phyloP scores from a whole-genome alignment of 2,329 filamentous ascomycete genomes.

The Fusarium sp. region DNA sequence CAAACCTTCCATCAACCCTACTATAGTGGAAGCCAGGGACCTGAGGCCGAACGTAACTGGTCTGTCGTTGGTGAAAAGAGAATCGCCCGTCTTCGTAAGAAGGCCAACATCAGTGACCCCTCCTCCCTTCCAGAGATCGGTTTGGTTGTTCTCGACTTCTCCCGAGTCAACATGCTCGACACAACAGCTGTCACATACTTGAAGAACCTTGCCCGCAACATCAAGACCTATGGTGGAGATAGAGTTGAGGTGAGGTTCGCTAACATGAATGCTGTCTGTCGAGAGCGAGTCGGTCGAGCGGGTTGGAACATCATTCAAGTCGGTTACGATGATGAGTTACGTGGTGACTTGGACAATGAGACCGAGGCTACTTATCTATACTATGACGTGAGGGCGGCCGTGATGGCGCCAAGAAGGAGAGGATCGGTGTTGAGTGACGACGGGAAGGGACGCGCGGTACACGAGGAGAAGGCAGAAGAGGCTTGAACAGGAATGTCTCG shows the following conservation, averaged over 20 bases:
- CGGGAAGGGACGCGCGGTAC: constrained; percentile 19
- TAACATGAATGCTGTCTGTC: constrained; percentile 57
- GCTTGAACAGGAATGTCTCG: background rate
- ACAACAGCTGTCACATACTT: constrained; percentile 63
- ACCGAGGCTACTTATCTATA: constrained; percentile 17
- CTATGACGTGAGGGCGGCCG: constrained; percentile 26
- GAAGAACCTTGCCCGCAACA: constrained; percentile 59
- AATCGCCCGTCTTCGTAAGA: constrained; percentile 57
- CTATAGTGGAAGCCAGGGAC: constrained; percentile 49
- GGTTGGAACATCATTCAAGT: constrained; percentile 49
- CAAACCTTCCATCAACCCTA: constrained; percentile 56
- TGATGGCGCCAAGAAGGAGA: constrained; percentile 34
- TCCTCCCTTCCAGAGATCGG: constrained; percentile 53
- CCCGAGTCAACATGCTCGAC: constrained; percentile 63
- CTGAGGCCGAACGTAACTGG: constrained; percentile 60
- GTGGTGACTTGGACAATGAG: constrained; percentile 5
- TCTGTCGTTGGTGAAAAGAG: constrained; percentile 63
- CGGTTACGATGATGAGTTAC: constrained; percentile 11
- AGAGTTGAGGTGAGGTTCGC: constrained; percentile 60
- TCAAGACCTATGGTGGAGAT: constrained; percentile 61
- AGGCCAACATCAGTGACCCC: constrained; percentile 49
- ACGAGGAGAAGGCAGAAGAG: constrained; percentile 32
- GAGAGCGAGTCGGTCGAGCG: constrained; percentile 52
- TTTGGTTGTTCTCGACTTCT: constrained; percentile 64
- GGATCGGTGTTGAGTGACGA: constrained; percentile 22